Conservation (phyloP, 2,329 filamentous ascomycete species). For the Trichoderma koningii region DNA sequence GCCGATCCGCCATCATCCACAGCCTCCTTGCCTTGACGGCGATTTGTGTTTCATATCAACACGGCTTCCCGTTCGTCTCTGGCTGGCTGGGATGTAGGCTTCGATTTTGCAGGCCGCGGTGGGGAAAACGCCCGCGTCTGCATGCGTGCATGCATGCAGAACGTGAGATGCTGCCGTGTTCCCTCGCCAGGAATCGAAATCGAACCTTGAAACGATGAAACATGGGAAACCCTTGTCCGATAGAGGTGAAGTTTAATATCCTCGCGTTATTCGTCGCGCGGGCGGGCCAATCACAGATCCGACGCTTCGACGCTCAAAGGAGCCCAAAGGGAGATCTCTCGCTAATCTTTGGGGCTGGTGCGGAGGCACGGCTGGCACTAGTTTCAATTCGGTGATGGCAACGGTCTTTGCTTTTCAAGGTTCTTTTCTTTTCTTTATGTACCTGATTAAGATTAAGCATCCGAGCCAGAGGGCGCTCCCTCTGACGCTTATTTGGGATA, state of each 20-base stretch:
- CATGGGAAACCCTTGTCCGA: slow-evolving; percentile 18
- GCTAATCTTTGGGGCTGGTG: slow-evolving; percentile 30
- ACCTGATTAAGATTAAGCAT: not conserved
- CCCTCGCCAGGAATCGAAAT: slow-evolving; percentile 13
- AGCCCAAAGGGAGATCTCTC: slow-evolving; percentile 30
- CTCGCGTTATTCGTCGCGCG: slow-evolving; percentile 20
- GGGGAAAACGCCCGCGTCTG: not conserved
- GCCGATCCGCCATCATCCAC: slow-evolving; percentile 8
- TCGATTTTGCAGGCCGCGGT: not conserved
- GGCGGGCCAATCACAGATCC: slow-evolving; percentile 27
- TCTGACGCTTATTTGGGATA: slow-evolving; percentile 57
- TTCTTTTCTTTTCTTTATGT: slow-evolving; percentile 13
- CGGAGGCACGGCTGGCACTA: slow-evolving; percentile 15
- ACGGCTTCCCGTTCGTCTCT: slow-evolving; percentile 8
- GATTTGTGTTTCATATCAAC: slow-evolving; percentile 22
- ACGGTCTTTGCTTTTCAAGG: slow-evolving; percentile 1
- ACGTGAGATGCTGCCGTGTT: slow-evolving; percentile 10
- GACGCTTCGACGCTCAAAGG: slow-evolving; percentile 3
- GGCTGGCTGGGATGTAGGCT: not conserved
- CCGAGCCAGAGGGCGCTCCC: slow-evolving; percentile 4
- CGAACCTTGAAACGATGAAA: not conserved
- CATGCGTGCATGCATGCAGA: slow-evolving; percentile 2
- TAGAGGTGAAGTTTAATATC: not conserved
- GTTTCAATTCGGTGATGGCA: slow-evolving; percentile 13
- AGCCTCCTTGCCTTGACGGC: slow-evolving; percentile 19